Evolutionary conservation across 1,284 basidiomycete genomes (phyloP).

Genomic region (Ganoderma meredithae): DNA sequence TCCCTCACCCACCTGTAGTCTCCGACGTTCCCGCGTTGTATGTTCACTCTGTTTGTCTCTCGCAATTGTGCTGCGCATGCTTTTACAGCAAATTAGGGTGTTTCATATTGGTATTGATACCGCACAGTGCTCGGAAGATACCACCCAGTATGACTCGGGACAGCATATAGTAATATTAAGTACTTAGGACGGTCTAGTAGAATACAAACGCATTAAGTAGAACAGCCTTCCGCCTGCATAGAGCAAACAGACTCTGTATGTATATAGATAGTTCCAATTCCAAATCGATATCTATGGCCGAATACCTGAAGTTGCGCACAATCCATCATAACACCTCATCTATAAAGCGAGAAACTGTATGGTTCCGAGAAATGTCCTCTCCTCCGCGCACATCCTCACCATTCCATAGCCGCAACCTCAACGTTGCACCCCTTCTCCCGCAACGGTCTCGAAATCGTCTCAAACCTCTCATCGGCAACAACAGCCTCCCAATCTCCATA

Average conservation of each 20-base stretch:
- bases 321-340: not conserved
- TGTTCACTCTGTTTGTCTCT: not conserved
- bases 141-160: not conserved
- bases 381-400: not conserved
- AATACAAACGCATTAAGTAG: not conserved
- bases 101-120: not conserved
- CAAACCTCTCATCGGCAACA: constrained; percentile 26
- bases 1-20: not conserved
- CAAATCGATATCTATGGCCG: not conserved
- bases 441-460: constrained; percentile 27
- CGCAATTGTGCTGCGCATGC: not conserved
- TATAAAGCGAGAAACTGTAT: not conserved
- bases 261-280: not conserved
- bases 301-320: not conserved
- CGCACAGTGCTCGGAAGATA: not conserved
- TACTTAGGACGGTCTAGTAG: not conserved
- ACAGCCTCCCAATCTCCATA: constrained; percentile 57
- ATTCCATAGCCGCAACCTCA: constrained; percentile 12
- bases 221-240: not conserved
- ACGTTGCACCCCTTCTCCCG: constrained; percentile 29
- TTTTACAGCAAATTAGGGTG: not conserved
- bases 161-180: not conserved
- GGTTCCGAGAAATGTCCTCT: not conserved
- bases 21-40: not conserved
- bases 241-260: not conserved